Percentiles rank a stretch among this genome's conserved stretches.
Evolutionary conservation across 1,139 yeast species (phyloP).

Genomic region (Meyerozyma smithsonii): DNA sequence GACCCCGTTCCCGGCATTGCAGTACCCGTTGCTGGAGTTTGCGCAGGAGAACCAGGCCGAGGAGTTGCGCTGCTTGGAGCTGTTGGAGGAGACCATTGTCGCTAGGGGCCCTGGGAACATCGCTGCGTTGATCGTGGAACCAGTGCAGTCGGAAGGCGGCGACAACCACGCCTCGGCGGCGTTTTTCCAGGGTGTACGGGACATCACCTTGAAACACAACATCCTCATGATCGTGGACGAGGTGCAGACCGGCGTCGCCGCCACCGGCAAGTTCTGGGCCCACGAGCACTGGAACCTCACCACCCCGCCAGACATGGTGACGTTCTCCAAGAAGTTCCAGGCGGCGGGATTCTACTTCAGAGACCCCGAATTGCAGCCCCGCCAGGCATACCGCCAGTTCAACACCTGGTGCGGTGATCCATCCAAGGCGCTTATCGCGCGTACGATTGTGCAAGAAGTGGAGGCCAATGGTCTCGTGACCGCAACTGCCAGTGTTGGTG

Average conservation of each 20-base stretch:
- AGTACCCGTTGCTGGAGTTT: constrained; percentile 58
- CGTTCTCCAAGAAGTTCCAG: constrained; percentile 75
- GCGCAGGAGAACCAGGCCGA: constrained; percentile 50
- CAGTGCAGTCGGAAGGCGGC: constrained; percentile 75
- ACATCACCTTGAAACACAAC: constrained; percentile 52
- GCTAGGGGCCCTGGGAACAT: constrained; percentile 44
- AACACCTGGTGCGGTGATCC: constrained; percentile 88
- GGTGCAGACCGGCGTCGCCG: constrained; percentile 75
- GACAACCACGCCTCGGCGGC: constrained; percentile 61
- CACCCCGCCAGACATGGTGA: constrained; percentile 67
- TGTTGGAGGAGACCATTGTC: constrained; percentile 49
- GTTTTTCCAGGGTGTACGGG: constrained; percentile 64
- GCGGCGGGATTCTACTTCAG: constrained; percentile 75
- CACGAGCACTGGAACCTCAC: constrained; percentile 66
- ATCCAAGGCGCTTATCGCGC: constrained; percentile 60
- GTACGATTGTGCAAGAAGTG: constrained; percentile 59
- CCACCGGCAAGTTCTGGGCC: constrained; percentile 69
- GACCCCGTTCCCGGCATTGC: constrained; percentile 64
- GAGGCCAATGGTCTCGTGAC: constrained; percentile 45
- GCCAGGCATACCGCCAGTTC: constrained; percentile 67
- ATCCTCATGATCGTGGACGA: constrained; percentile 65
- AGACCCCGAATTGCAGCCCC: constrained; percentile 58
- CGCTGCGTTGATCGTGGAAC: constrained; percentile 70
- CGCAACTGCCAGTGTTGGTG: constrained; percentile 54
- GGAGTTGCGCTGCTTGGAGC: constrained; percentile 56